Base-by-base conservation (phyloP, 805 yeast genomes). In the Sungouiella blattae region DNA sequence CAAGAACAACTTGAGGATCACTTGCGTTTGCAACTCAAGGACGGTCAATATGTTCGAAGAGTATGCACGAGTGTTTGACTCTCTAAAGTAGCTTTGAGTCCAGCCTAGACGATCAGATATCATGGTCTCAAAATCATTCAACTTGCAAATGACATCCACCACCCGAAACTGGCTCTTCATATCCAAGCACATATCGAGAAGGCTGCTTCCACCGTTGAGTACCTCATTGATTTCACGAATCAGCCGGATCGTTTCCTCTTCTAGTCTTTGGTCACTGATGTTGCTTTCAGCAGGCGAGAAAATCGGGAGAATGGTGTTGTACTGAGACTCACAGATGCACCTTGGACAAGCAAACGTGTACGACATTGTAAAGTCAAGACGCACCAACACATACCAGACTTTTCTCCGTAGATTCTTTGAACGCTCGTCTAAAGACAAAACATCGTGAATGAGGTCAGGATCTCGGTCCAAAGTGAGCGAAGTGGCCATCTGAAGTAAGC, bases 351-450 rank as follows among this genome's bases (percentile, higher is more conserved):
- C 43, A 18, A 40, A 44, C 11, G 39, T 25, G 21, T 30, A 37
- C 13, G 43, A 30, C 22, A 39, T 30, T 14, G 33, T 27, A 29
- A 33, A 37, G 29, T 46, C 52, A 33, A 41, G 30, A 12, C 33
- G 38, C 4, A 47, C 28, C n/a, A 46, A 36, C 11, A 40, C 31
- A 18, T 37, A 39, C 52, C 52, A 47, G 3, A 47, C 26, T 18
- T 47, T 46, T 15, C 52, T 29, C n/a, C 43, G 21, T 14, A 47
- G 30, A 30, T 44, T 39, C 11, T 39, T 33, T 12, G 40, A 31
- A 9, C 35, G 40, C 9, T 32, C 43, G 13, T 40, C 40, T 5
- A 41, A 39, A 1, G 42, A 33, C 16, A 28, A 25, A 15, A 30
- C 33, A 5, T 28, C 34, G 23, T 12, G 8, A n/a, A 36, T 28